These are phyloP conservation scores for Micromonas pusilla DNA, from an alignment of 139 green algal species.

Conservation along the genomic window DNA sequence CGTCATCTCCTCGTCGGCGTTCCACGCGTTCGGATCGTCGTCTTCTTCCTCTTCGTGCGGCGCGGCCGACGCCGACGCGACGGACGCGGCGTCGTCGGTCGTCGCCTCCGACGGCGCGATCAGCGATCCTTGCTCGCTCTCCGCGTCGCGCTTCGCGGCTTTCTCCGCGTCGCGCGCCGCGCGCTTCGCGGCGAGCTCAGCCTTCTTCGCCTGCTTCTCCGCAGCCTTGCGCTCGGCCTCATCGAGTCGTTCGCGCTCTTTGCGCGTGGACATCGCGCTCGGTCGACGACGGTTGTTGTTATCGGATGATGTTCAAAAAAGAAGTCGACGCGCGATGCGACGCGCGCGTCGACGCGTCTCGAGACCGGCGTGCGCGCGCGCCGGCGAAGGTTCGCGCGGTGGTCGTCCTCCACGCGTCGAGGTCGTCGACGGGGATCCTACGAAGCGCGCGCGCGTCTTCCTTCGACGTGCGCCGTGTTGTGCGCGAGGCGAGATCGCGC, in stretches of 20 bases:
- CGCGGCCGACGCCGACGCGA: too few relatives aligned
- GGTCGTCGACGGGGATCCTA: too few relatives aligned
- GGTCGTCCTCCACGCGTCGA: too few relatives aligned
- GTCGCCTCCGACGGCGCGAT: too few relatives aligned
- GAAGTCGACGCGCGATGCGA: too few relatives aligned
- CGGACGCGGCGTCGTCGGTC: background rate
- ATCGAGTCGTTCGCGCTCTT: conserved; percentile 2
- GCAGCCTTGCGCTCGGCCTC: background rate
- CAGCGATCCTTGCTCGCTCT: background rate
- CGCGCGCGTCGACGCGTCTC: too few relatives aligned
- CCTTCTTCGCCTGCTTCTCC: conserved; percentile 23
- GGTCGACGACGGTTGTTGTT: background rate
- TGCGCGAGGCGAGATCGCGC: too few relatives aligned
- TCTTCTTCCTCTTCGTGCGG: conserved; percentile 15
- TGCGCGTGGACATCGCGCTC: conserved; percentile 4
- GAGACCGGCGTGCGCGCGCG: too few relatives aligned
- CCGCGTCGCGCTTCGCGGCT: background rate
- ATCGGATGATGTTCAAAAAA: background rate
- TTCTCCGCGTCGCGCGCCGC: background rate
- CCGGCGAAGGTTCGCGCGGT: too few relatives aligned
- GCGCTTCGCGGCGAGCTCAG: background rate
- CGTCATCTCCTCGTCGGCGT: background rate
- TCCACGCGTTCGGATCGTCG: background rate
- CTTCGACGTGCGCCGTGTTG: too few relatives aligned
- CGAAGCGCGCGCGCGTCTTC: too few relatives aligned